phyloP scores from a whole-genome alignment of 768 basidiomycete species.

The Galerina marginata region DNA sequence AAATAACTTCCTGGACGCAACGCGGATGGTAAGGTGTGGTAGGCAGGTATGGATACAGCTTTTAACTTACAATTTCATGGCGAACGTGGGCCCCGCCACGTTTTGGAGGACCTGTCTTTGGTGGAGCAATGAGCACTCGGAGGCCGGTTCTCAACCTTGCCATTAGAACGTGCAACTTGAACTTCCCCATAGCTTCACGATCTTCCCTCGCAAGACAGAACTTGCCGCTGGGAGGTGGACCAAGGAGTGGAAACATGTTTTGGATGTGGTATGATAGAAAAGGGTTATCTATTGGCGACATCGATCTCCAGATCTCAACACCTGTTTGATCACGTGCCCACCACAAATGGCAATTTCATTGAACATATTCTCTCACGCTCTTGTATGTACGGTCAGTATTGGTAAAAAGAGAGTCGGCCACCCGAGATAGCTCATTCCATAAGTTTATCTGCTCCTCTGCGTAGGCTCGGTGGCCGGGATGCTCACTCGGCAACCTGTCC shows the following conservation, averaged over 20 bases:
- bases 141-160: background rate
- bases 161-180: background rate
- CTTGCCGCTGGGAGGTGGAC: background rate
- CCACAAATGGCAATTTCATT: too few species aligned
- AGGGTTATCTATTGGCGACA: too few species aligned
- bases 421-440: slow-evolving; percentile 7
- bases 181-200: background rate
- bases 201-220: background rate
- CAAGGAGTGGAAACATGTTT: background rate
- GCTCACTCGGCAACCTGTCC: background rate
- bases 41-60: too few species aligned
- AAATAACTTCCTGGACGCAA: background rate
- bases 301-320: too few species aligned
- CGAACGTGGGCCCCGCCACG: too few species aligned
- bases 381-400: too few species aligned
- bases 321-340: too few species aligned
- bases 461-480: slow-evolving; percentile 1
- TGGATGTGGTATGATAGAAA: too few species aligned
- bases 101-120: background rate
- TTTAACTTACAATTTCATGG: too few species aligned
- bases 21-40: too few species aligned
- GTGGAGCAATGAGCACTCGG: background rate
- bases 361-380: too few species aligned
- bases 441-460: slow-evolving; percentile 3
- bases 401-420: too few species aligned